Percentiles rank a stretch among this genome's conserved stretches.
Conservation (phyloP, 495 filamentous ascomycete species). For the Amniculicola lignicola region DNA sequence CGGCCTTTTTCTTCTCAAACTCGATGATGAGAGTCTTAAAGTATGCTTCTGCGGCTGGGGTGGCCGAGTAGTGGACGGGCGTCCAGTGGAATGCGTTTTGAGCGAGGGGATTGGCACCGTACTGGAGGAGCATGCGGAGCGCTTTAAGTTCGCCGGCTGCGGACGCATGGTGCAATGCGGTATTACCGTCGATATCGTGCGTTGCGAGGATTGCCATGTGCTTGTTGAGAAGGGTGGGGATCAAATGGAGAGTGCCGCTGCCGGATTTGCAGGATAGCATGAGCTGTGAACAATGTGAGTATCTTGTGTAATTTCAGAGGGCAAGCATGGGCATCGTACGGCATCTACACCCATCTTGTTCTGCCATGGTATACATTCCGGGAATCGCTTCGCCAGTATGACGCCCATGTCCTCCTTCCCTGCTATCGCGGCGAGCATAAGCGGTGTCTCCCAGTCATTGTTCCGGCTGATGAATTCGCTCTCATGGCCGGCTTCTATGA, state of each 20-base stretch:
- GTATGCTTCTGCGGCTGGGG: conserved; percentile 72
- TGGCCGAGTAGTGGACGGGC: conserved; percentile 67
- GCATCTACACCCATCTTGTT: conserved; percentile 48
- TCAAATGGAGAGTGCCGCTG: conserved; percentile 29
- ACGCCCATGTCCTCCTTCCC: conserved; percentile 60
- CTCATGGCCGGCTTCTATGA: conserved; percentile 45
- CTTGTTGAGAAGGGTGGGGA: conserved; percentile 31
- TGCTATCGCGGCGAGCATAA: conserved; percentile 50
- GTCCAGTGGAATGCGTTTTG: conserved; percentile 70
- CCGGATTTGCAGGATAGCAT: conserved; percentile 35
- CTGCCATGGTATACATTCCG: conserved; percentile 33
- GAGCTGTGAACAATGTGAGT: conserved; percentile 20
- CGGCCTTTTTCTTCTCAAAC: conserved; percentile 44
- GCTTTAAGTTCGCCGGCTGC: conserved; percentile 70
- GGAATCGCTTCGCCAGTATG: conserved; percentile 52
- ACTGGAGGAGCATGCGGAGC: conserved; percentile 64
- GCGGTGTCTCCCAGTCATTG: conserved; percentile 67
- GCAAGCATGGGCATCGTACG: conserved; percentile 23
- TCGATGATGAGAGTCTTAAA: conserved; percentile 64
- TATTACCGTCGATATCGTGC: conserved; percentile 67
- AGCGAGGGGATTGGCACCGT: conserved; percentile 62
- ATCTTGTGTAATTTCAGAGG: neutral
- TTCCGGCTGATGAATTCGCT: conserved; percentile 61
- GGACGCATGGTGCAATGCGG: conserved; percentile 66
- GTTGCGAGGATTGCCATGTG: conserved; percentile 11